A percentile compares a stretch with the other conserved stretches of the same genome.
phyloP scores from a whole-genome alignment of 805 yeast genomes.

The Wickerhamiella slavikovae region DNA sequence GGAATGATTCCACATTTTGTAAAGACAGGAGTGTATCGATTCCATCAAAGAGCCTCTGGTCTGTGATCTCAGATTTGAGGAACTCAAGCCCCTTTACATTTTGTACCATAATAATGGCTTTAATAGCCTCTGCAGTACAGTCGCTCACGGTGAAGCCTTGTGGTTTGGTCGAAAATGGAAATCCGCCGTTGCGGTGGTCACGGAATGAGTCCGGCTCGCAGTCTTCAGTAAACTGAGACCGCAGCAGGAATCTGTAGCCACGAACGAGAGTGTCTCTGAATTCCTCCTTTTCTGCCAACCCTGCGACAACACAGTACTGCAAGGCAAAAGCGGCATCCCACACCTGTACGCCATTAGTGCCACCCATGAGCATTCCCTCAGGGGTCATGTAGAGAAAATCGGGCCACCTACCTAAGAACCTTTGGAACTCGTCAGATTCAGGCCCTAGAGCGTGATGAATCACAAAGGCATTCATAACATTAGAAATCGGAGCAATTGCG shows the following conservation, averaged over 20 bases:
- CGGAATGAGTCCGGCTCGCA: slow-evolving; percentile 61
- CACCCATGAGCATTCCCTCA: slow-evolving; percentile 83
- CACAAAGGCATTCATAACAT: slow-evolving; percentile 63
- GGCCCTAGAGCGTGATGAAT: slow-evolving; percentile 49
- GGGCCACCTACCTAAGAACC: slow-evolving; percentile 36
- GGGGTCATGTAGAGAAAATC: slow-evolving; percentile 73
- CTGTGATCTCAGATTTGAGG: slow-evolving; percentile 31
- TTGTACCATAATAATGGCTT: slow-evolving; percentile 82
- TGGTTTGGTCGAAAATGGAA: slow-evolving; percentile 90
- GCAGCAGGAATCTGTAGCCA: slow-evolving; percentile 50
- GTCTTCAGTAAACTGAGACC: slow-evolving; percentile 71
- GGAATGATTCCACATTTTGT: slow-evolving; percentile 62
- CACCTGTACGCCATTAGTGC: slow-evolving; percentile 92
- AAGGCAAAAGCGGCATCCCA: slow-evolving; percentile 92
- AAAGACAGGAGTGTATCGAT: slow-evolving; percentile 55
- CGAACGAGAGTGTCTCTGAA: slow-evolving; percentile 41
- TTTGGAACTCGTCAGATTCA: slow-evolving; percentile 37
- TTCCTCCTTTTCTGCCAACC: slow-evolving; percentile 48
- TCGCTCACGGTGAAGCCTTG: slow-evolving; percentile 96
- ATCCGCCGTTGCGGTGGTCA: slow-evolving; percentile 70
- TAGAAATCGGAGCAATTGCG: slow-evolving; percentile 86
- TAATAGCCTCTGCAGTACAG: slow-evolving; percentile 89
- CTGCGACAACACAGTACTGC: slow-evolving; percentile 65
- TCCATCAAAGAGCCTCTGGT: slow-evolving; percentile 37
- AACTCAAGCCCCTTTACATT: slow-evolving; percentile 34